Base-by-base conservation (phyloP, 2,329 filamentous ascomycete species). In the Ceratocystiopsis brevicomis region DNA sequence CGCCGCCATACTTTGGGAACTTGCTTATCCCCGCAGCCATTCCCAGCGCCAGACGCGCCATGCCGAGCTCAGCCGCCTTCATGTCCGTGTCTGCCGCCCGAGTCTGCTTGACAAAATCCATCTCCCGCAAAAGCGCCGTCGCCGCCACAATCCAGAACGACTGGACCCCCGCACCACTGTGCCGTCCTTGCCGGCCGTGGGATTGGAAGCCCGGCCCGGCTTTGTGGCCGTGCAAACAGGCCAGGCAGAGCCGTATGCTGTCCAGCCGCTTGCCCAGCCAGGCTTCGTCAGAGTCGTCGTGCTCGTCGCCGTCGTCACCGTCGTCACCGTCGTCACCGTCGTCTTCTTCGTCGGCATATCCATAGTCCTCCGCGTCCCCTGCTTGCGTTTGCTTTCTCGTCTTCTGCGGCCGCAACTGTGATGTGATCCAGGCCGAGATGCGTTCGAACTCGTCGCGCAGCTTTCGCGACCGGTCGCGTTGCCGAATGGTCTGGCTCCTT, bases 401-500 rank as follows among this genome's bases (percentile, higher is more conserved):
- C 25, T 30, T 39, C 36, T 3, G 30, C 21, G 46, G 47, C 17
- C 54, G 54, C 43, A 58, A 52, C 40, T 53, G 47, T 0, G 37
- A 19, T 5, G 45, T 52, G 36, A 54, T 53, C 57, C 60, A 66
- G 3, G 57, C 53, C 14, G 64, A 57, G 38, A 68, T 60, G 10
- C 62, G 59, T 38, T 69, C 65, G 40, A 67, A 71, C 40, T 67
- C 66, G 14, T 71, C 68, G 43, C 63, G 66, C 17, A 74, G 59
- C 49, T 66, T 67, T 39, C 62, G 56, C 2, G 69, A 72, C 2
- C 60, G 58, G 39, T 74, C 69, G 3, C 68, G 63, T 49, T 73
- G 67, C 3, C 67, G 63, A 11, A 58, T 57, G 0, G 64, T 69
- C 53, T 70, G 69, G 0, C 57, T 50, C 0, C 69, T 69, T 0